phyloP scores from a whole-genome alignment of 352 stramenopile species.

The Phytophthora fragariaefolia region DNA sequence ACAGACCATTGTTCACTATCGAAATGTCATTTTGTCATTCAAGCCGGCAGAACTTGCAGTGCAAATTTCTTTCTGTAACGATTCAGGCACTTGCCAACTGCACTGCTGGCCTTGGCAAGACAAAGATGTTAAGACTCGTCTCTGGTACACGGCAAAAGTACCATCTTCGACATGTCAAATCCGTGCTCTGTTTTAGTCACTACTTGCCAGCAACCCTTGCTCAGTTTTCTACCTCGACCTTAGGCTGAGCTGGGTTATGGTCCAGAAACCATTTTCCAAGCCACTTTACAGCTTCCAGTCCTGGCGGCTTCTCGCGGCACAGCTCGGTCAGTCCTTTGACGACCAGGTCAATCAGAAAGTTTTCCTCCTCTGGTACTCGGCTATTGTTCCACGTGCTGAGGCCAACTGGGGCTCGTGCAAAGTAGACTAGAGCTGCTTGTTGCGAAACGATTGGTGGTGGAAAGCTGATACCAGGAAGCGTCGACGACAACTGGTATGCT shows the following conservation, averaged over 20 bases:
- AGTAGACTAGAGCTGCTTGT: conserved; percentile 64
- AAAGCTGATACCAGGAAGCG: conserved; percentile 59
- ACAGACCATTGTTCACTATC: not conserved
- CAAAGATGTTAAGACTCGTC: too few species aligned
- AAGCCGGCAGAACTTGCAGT: too few species aligned
- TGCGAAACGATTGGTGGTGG: conserved; percentile 65
- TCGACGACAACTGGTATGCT: conserved; percentile 71
- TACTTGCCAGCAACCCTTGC: not conserved
- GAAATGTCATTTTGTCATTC: too few species aligned
- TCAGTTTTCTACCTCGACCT: conserved; percentile 56
- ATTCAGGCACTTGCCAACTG: too few species aligned
- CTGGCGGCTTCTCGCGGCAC: conserved; percentile 79
- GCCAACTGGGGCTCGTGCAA: conserved; percentile 60
- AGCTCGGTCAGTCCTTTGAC: conserved; percentile 79
- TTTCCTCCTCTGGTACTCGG: conserved; percentile 37
- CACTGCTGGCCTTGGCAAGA: not conserved
- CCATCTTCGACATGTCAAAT: too few species aligned
- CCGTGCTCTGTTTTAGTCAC: not conserved
- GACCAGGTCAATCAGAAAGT: conserved; percentile 70
- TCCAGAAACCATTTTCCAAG: conserved; percentile 86
- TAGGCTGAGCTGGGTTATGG: conserved; percentile 89
- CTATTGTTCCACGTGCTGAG: conserved; percentile 58
- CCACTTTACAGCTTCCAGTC: conserved; percentile 80
- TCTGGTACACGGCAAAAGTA: too few species aligned
- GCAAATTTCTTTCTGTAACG: too few species aligned